phyloP scores from a whole-genome alignment of 805 yeast species.

The Wickerhamomyces bisporus region DNA sequence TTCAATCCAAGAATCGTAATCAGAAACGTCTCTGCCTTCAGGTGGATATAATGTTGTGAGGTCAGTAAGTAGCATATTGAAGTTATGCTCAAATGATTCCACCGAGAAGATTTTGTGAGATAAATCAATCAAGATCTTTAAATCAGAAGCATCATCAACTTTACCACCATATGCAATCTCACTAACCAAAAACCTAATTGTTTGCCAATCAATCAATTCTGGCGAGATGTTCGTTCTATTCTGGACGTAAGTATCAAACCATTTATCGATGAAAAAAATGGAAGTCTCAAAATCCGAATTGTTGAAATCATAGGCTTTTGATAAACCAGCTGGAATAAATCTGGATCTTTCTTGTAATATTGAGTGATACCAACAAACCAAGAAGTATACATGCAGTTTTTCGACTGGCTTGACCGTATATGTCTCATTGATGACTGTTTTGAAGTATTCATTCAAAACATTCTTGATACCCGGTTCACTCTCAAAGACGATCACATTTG shows the following conservation, averaged over 20 bases:
- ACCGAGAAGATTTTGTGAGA: conserved; percentile 34
- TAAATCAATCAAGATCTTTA: conserved; percentile 28
- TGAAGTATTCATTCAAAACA: conserved; percentile 28
- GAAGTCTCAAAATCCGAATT: conserved; percentile 64
- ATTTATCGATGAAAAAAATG: conserved; percentile 35
- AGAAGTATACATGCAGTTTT: conserved; percentile 41
- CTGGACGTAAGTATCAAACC: conserved; percentile 29
- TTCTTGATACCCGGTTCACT: conserved; percentile 54
- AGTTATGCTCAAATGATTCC: conserved; percentile 36
- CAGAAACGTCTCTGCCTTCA: conserved; percentile 34
- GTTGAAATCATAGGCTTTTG: conserved; percentile 59
- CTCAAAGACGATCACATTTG: conserved; percentile 58
- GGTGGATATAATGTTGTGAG: conserved; percentile 33
- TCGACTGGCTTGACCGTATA: conserved; percentile 33
- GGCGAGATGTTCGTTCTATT: conserved; percentile 36
- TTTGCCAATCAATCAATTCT: conserved; percentile 48
- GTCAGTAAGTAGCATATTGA: conserved; percentile 34
- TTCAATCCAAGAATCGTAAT: conserved; percentile 44
- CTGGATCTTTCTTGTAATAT: conserved; percentile 53
- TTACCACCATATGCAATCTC: conserved; percentile 64
- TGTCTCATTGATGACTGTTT: conserved; percentile 14
- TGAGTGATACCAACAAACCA: conserved; percentile 69
- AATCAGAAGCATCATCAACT: conserved; percentile 39
- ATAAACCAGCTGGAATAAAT: conserved; percentile 60
- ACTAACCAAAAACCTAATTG: conserved; percentile 43